phyloP scores from a whole-genome alignment of 208 protist genomes.

The Herpetomonas tarakana region DNA sequence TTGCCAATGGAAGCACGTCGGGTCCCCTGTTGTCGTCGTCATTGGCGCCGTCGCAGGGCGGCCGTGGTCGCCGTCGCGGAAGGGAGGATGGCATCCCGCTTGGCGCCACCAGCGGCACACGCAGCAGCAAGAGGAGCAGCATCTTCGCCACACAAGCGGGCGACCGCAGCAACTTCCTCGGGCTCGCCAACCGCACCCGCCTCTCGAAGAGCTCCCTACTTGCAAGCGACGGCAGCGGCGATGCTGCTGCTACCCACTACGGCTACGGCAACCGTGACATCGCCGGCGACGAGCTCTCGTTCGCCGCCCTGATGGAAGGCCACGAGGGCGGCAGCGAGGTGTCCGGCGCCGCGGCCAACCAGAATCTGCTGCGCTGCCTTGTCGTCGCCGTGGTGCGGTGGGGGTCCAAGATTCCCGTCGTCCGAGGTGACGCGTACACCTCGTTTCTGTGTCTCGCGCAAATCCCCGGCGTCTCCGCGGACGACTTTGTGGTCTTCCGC shows the following conservation, averaged over 20 bases:
- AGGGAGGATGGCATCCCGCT: background rate
- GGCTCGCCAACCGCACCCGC: constrained; percentile 14
- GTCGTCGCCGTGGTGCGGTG: constrained; percentile 52
- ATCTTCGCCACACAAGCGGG: constrained; percentile 23
- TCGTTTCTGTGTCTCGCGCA: constrained; percentile 45
- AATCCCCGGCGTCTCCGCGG: constrained; percentile 52
- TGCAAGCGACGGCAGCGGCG: background rate
- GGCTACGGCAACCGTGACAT: background rate
- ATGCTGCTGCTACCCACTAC: too few relatives aligned
- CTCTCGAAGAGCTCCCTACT: constrained; percentile 3
- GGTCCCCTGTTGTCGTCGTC: too few relatives aligned
- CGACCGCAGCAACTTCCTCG: constrained; percentile 21
- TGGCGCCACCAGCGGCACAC: background rate
- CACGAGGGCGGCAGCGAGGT: background rate
- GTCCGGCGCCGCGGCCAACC: constrained; percentile 5
- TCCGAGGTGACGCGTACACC: constrained; percentile 57
- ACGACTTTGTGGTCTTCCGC: constrained; percentile 66
- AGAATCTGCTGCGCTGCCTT: constrained; percentile 43
- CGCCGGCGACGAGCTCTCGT: background rate
- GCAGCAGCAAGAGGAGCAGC: too few relatives aligned
- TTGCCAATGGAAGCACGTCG: too few relatives aligned
- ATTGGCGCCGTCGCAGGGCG: too few relatives aligned
- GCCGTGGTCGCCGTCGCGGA: background rate
- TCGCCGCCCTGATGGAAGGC: background rate
- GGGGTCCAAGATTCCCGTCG: constrained; percentile 37